Evolutionary conservation across 2,329 filamentous ascomycete genomes (phyloP).

Genomic region (Mycogone perniciosa): DNA sequence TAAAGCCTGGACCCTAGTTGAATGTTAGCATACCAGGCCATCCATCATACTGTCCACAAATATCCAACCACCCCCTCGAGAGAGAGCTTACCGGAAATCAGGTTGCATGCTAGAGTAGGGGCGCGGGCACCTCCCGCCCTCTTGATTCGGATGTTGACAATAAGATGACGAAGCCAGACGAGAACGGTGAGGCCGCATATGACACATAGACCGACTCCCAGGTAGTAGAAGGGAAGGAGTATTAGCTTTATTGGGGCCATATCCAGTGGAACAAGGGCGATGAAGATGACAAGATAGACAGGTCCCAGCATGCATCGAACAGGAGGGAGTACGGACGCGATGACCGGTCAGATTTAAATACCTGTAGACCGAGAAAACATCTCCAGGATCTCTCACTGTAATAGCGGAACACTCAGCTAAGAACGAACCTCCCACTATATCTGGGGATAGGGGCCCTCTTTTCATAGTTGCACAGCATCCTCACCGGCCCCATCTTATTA

Average conservation of each 20-base stretch:
- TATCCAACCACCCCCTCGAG: neutral
- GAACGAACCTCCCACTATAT: too few relatives aligned
- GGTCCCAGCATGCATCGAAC: too few relatives aligned
- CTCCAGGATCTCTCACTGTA: too few relatives aligned
- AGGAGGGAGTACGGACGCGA: too few relatives aligned
- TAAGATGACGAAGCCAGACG: constrained; percentile 16
- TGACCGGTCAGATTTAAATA: too few relatives aligned
- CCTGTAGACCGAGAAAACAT: too few relatives aligned
- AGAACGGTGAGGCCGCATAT: constrained; percentile 13
- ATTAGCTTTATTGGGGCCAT: neutral
- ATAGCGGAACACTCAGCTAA: too few relatives aligned
- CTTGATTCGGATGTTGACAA: constrained; percentile 24
- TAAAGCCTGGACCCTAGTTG: constrained; percentile 15
- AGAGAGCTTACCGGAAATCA: constrained; percentile 23
- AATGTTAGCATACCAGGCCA: neutral
- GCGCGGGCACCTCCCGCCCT: constrained; percentile 28
- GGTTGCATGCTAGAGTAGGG: constrained; percentile 27
- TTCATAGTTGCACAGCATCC: too few relatives aligned
- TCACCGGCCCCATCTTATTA: too few relatives aligned
- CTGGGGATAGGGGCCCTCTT: too few relatives aligned
- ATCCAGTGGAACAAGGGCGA: neutral
- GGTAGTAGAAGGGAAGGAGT: neutral
- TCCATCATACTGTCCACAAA: too few relatives aligned
- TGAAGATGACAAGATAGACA: too few relatives aligned
- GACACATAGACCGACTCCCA: neutral